Percentiles rank a stretch among this genome's conserved stretches.
phyloP scores from a whole-genome alignment of 768 basidiomycete species.

The Chlorophyllum brunneum region DNA sequence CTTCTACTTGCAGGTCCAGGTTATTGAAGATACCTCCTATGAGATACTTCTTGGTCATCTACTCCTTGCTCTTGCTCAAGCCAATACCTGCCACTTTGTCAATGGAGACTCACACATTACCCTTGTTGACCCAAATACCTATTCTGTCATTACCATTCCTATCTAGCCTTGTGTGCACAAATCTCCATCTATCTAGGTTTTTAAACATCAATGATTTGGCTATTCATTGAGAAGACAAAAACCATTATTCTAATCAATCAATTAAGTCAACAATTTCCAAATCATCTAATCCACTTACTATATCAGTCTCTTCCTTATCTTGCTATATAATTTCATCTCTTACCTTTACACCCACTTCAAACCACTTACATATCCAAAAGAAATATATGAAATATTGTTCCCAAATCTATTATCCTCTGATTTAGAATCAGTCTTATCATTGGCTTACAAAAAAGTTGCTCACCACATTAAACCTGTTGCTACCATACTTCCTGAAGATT shows the following conservation, averaged over 20 bases:
- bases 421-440: too few species aligned
- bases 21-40: constrained; percentile 18
- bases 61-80: constrained; percentile 15
- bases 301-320: not conserved
- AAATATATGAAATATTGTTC: not conserved
- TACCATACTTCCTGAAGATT: constrained; percentile 23
- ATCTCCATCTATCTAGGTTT: too few species aligned
- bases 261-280: too few species aligned
- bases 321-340: not conserved
- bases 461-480: too few species aligned
- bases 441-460: not conserved
- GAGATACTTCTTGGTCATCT: too few species aligned
- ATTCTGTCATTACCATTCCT: constrained; percentile 12
- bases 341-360: not conserved
- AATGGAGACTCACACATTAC: constrained; percentile 8
- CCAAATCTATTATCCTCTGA: not conserved
- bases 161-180: not conserved
- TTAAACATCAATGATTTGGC: not conserved
- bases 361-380: not conserved
- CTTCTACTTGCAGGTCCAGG: constrained; percentile 20
- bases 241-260: not conserved
- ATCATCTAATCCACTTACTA: too few species aligned
- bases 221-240: not conserved
- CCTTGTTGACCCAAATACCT: constrained; percentile 15
- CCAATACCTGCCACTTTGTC: constrained; percentile 1